phyloP scores from a whole-genome alignment of 2,329 filamentous ascomycete genomes.

The Thelonectria olida region DNA sequence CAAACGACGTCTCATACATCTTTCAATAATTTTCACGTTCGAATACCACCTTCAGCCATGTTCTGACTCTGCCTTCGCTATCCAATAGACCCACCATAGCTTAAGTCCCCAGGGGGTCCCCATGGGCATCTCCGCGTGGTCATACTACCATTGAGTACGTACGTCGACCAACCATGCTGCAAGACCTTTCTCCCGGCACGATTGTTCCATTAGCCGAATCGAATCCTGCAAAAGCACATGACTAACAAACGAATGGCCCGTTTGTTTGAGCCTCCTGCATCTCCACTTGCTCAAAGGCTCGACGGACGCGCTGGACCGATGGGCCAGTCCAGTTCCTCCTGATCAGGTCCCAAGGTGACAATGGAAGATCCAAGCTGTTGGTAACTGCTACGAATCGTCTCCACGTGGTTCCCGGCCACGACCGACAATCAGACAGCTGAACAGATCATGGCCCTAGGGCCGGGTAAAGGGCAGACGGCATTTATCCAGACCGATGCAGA shows the following conservation, averaged over 20 bases:
- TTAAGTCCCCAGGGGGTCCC: conserved; percentile 21
- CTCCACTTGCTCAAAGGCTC: neutral
- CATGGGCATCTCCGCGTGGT: conserved; percentile 27
- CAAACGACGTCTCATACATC: neutral
- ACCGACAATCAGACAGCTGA: neutral
- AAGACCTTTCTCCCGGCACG: conserved; percentile 6
- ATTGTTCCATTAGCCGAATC: conserved; percentile 4
- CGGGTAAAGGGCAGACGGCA: neutral
- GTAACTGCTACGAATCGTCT: neutral
- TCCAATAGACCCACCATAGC: conserved; percentile 20
- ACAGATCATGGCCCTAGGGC: neutral
- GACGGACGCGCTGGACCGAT: neutral
- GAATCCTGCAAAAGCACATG: conserved; percentile 5
- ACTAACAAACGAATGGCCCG: conserved; percentile 14
- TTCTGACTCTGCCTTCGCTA: conserved; percentile 10
- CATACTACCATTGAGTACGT: conserved; percentile 19
- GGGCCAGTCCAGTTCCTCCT: neutral
- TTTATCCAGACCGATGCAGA: neutral
- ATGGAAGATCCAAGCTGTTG: neutral
- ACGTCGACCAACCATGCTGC: conserved; percentile 20
- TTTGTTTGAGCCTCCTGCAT: conserved; percentile 1
- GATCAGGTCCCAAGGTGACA: neutral
- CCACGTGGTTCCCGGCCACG: neutral
- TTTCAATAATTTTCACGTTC: conserved; percentile 9
- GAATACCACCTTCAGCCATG: neutral